phyloP scores from a whole-genome alignment of 768 basidiomycete genomes.

The Tricholoma bakamatsutake region DNA sequence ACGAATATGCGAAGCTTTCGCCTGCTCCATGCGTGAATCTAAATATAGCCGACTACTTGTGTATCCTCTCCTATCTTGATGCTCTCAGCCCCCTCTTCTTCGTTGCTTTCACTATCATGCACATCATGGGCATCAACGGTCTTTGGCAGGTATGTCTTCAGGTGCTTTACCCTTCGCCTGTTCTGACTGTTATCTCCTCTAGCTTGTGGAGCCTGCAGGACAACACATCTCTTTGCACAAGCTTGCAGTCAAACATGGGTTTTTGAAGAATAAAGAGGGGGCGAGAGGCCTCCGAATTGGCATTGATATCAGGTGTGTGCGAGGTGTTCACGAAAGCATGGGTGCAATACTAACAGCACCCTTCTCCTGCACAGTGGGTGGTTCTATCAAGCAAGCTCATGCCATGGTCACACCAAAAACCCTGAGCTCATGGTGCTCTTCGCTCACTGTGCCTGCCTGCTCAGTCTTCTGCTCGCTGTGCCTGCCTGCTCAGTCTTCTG shows the following conservation, averaged over 20 bases:
- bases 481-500: too few relatives aligned
- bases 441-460: too few relatives aligned
- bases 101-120: background rate
- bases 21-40: background rate
- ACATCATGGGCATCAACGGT: background rate
- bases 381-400: conserved; percentile 7
- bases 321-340: too few relatives aligned
- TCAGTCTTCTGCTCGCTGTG: too few relatives aligned
- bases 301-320: conserved; percentile 10
- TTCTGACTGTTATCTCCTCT: background rate
- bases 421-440: conserved; percentile 9
- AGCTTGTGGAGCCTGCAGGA: background rate
- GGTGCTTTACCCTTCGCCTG: background rate
- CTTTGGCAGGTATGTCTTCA: background rate
- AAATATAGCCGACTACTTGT: background rate
- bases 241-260: conserved; percentile 7
- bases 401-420: conserved; percentile 9
- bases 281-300: conserved; percentile 5
- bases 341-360: background rate
- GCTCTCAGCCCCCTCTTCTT: background rate
- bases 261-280: conserved; percentile 4
- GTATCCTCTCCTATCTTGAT: background rate
- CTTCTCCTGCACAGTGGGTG: conserved; percentile 4
- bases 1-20: background rate
- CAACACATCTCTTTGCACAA: background rate